Evolutionary conservation across 768 basidiomycete species (phyloP).

Genomic region (Macrolepiota albuminosa): DNA sequence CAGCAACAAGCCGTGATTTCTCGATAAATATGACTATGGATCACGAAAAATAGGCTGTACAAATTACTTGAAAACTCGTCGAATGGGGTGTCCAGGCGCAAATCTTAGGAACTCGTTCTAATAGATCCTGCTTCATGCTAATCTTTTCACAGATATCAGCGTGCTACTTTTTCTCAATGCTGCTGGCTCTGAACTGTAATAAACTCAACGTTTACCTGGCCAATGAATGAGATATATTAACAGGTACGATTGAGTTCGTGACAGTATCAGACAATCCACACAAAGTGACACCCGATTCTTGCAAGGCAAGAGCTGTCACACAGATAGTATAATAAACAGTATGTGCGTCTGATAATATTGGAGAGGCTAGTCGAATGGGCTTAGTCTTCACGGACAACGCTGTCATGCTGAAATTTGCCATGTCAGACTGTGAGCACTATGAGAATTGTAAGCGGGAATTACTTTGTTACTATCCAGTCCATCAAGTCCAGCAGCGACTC

Average conservation of each 20-base stretch:
- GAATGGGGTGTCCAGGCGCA: constrained; percentile 32
- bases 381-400: constrained; percentile 18
- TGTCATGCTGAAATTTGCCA: constrained; percentile 12
- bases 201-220: constrained; percentile 38
- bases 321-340: neutral
- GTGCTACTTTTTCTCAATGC: constrained; percentile 36
- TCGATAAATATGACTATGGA: constrained; percentile 22
- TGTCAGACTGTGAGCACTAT: neutral
- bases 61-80: constrained; percentile 12
- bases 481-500: constrained; percentile 68
- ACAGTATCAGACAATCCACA: neutral
- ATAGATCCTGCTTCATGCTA: neutral
- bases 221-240: constrained; percentile 36
- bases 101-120: constrained; percentile 19
- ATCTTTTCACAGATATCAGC: constrained; percentile 15
- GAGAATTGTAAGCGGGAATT: constrained; percentile 2
- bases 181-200: constrained; percentile 34
- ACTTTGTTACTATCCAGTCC: constrained; percentile 35
- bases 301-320: neutral
- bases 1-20: constrained; percentile 36
- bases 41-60: constrained; percentile 35
- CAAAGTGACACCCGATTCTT: neutral
- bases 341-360: neutral
- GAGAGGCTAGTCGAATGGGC: neutral
- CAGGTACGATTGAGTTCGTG: constrained; percentile 20